A percentile compares a stretch with the other conserved stretches of the same genome.
Conservation (phyloP, 352 stramenopile genomes). For the Phytophthora lateralis region DNA sequence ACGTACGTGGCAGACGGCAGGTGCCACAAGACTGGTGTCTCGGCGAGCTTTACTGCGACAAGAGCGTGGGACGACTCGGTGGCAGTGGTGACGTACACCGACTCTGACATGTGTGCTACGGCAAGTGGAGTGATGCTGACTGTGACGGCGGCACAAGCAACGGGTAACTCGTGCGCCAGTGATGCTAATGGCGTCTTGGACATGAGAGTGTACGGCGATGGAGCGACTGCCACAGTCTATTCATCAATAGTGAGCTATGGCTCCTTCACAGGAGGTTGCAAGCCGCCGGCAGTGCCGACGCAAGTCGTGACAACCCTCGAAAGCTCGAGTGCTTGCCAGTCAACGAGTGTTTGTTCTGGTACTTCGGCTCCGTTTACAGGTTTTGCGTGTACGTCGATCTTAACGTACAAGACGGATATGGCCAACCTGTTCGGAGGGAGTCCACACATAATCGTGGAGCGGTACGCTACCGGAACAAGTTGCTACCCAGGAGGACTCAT, state of each 20-base stretch:
- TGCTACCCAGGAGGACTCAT: not conserved
- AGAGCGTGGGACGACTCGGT: not conserved
- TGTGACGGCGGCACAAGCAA: slow-evolving; percentile 2
- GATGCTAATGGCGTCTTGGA: slow-evolving; percentile 6
- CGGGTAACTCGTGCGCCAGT: not conserved
- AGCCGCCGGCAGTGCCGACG: not conserved
- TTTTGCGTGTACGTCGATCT: not conserved
- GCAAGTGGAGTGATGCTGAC: not conserved
- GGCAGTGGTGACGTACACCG: not conserved
- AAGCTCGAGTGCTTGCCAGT: too few relatives aligned
- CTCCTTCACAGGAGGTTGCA: not conserved
- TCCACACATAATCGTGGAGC: slow-evolving; percentile 18
- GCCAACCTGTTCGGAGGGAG: slow-evolving; percentile 3
- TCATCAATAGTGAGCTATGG: slow-evolving; percentile 6
- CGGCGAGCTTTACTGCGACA: not conserved
- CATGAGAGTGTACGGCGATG: slow-evolving; percentile 8
- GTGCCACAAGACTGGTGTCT: not conserved
- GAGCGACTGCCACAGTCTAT: not conserved
- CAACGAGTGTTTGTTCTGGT: not conserved
- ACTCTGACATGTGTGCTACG: not conserved
- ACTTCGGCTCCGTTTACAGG: not conserved
- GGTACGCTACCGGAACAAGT: slow-evolving; percentile 5
- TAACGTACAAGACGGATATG: slow-evolving; percentile 13
- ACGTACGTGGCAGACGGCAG: slow-evolving; percentile 6
- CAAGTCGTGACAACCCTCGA: not conserved